Percentiles rank a stretch among this genome's conserved stretches.
phyloP scores from a whole-genome alignment of 306 rosid genomes.

The Pueraria montana region DNA sequence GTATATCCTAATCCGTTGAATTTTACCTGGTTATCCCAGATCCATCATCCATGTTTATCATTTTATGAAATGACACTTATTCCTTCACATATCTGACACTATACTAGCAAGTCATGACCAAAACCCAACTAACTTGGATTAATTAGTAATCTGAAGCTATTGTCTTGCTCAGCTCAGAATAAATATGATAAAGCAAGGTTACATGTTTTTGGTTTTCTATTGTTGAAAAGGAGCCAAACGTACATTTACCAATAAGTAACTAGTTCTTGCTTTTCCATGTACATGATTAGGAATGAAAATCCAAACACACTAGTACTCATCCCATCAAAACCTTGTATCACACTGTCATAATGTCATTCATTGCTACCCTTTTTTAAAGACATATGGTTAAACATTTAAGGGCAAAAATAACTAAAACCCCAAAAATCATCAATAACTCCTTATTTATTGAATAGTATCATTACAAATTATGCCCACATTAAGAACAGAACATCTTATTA shows the following conservation, averaged over 20 bases:
- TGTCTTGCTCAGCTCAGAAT: background rate
- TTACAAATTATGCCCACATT: background rate
- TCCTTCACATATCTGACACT: background rate
- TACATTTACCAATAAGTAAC: background rate
- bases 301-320: background rate
- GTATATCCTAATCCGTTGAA: background rate
- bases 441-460: constrained; percentile 8
- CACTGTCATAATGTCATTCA: background rate
- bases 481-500: background rate
- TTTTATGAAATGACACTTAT: constrained; percentile 24
- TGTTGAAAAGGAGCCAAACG: background rate
- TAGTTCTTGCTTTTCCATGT: background rate
- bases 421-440: background rate
- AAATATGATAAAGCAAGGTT: constrained; percentile 1
- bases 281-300: background rate
- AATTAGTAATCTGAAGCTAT: background rate
- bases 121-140: background rate
- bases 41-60: background rate
- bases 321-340: background rate
- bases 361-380: background rate
- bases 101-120: background rate
- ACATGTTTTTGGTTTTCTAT: background rate
- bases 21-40: constrained; percentile 16
- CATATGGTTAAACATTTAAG: background rate
- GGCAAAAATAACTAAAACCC: background rate